Base-by-base conservation (phyloP, 2,329 filamentous ascomycete species). In the Trichoderma oligosporum region DNA sequence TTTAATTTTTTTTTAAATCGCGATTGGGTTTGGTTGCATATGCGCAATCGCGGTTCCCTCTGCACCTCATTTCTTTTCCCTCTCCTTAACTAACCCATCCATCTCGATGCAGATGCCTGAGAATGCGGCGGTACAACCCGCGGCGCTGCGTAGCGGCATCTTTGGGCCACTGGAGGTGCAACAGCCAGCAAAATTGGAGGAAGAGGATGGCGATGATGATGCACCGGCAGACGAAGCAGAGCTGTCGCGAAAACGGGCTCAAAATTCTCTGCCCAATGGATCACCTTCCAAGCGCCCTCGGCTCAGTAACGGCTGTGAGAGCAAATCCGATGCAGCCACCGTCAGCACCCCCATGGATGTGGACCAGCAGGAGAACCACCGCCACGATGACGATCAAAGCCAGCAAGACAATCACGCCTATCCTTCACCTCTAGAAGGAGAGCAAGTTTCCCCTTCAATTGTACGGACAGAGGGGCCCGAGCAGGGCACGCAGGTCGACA, bases 401-500 rank as follows among this genome's bases (percentile, higher is more conserved):
- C 62, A 71, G 57, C 71, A 74, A 61, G 74, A 76, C 67, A 82
- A 82, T 66, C 82, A 86, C 70, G 83, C 83, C 64, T 87, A 86
- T 66, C 84, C 83, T 53, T 86, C 84, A 56, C 83, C 84, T 56
- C 77, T 83, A 18, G 82, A 84, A 67, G 78, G 79, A 59, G 82
- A 84, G 63, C 76, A 78, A 60, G 76, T 75, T 54, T 74, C 78
- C 42, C 80, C 80, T 42, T 79, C 82, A 31, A 72, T 76, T 22
- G 73, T 78, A 38, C 80, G 74, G 65, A 86, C 83, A 58, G 80
- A 83, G 59, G 84, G 84, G 25, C 82, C 83, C 44, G 82, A 86
- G 62, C 79, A 83, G 66, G 83, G 81, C 68, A 86, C 83, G 8
- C 84, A 86, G 68, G 75, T 84, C 48, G 83, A 85, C 56, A 85